A percentile compares a stretch with the other conserved stretches of the same genome.
phyloP scores from a whole-genome alignment of 2,329 filamentous ascomycete species.

The Colletotrichum sp. region DNA sequence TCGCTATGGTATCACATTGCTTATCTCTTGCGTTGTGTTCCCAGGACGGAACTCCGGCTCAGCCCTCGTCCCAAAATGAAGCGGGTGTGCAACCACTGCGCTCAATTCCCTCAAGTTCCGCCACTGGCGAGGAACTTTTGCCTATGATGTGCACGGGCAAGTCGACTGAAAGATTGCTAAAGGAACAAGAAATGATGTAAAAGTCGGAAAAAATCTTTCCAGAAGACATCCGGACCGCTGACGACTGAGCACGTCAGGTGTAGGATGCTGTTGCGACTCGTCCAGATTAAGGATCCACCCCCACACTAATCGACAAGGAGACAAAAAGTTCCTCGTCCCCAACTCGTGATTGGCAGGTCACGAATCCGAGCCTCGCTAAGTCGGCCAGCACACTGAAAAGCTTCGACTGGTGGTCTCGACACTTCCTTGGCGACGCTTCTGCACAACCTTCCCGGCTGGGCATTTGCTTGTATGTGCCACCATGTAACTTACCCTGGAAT shows the following conservation, averaged over 20 bases:
- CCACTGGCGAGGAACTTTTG: background rate
- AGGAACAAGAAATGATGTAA: background rate
- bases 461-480: background rate
- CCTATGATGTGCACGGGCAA: background rate
- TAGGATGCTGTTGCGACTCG: background rate
- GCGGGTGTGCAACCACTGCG: background rate
- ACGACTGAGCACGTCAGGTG: slow-evolving; percentile 14
- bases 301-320: background rate
- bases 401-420: background rate
- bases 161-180: background rate
- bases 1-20: background rate
- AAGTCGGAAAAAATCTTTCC: background rate
- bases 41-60: background rate
- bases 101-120: background rate
- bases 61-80: background rate
- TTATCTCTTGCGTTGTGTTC: background rate
- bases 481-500: background rate
- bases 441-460: slow-evolving; percentile 4
- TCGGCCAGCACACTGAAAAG: background rate
- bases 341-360: background rate
- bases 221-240: background rate
- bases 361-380: background rate
- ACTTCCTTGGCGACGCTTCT: background rate
- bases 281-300: background rate
- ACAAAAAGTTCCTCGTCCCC: background rate